Base-by-base conservation (phyloP, 225 moss, liverwort and hornwort species). In the Polytrichum formosum region DNA sequence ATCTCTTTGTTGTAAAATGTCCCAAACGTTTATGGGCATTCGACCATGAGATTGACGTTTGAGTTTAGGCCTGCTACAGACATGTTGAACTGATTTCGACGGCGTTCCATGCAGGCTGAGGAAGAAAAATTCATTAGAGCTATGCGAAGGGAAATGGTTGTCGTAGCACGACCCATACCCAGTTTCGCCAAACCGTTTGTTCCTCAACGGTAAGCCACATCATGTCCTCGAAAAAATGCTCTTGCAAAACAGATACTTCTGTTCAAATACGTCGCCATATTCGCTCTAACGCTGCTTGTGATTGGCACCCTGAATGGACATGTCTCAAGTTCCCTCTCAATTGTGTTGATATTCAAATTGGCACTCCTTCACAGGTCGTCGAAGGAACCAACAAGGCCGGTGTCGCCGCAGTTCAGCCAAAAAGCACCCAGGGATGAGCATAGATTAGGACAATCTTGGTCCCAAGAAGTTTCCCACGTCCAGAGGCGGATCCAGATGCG, bases 81-180 rank as follows among this genome's bases (percentile, higher is more conserved):
- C 33, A 35, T 8, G 35, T 65, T 21, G 18, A 21, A 21, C 5
- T 67, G 54, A 73, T 6, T 33, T 28, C 7, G 5, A 62, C 20
- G 28, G 0, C 58, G 23, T 7, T 18, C 29, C 7, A 13, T 78
- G 73, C 79, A 83, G 83, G 72, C 74, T 53, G 87, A 87, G 66
- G 87, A 87, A 61, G 83, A 78, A 1, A 87, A 83, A 53, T 87
- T 83, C 0, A 87, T 87, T 3, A 87, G 69, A 72, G 87, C 81
- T 0, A 87, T 87, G 87, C 83, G 87, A 18, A 72, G 74, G 67
- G 83, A 87, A 70, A 87, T 87, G 87, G 72, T 87, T 26, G 80
- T 83, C 0, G 2, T 78, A n/a, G 87, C 87, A 20, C 83, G 87
- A 37, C 87, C 87, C 35, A 83, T 81, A 17, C 87, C 87, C 0